Percentiles rank a stretch among this genome's conserved stretches.
Evolutionary conservation across 345 rosid species (phyloP).

Genomic region (Dimocarpus longan): DNA sequence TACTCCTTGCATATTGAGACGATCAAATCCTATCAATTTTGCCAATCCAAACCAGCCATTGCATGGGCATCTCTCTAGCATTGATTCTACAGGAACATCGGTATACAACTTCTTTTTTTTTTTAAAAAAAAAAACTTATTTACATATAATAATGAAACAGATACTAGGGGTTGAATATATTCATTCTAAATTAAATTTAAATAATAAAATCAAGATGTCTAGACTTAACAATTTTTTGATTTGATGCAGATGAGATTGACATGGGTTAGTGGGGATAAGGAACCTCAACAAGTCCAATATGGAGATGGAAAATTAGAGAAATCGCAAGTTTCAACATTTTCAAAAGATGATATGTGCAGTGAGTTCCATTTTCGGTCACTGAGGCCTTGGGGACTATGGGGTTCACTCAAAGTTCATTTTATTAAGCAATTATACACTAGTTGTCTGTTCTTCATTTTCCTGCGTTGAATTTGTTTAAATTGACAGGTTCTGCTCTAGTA

Average conservation of each 20-base stretch:
- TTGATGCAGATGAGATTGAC: conserved; percentile 58
- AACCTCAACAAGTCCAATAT: conserved; percentile 54
- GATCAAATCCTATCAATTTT: conserved; percentile 43
- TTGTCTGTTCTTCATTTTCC: background rate
- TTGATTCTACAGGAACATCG: conserved; percentile 57
- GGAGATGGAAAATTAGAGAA: conserved; percentile 42
- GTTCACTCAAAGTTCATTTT: no score
- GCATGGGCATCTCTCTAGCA: conserved; percentile 53
- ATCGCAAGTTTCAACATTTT: conserved; percentile 53
- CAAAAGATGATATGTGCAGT: conserved; percentile 64
- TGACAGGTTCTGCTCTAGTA: conserved; percentile 24
- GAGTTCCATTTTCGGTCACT: conserved; percentile 23
- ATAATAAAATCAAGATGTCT: no score
- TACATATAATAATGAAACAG: background rate
- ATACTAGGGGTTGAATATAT: no score
- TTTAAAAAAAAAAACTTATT: background rate
- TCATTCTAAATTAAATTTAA: no score
- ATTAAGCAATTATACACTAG: no score
- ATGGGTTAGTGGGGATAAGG: conserved; percentile 65
- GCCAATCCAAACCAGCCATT: conserved; percentile 56
- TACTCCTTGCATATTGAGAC: conserved; percentile 47
- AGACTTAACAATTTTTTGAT: background rate
- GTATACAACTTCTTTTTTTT: conserved; percentile 25
- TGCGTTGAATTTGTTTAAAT: background rate
- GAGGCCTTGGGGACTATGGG: background rate